Evolutionary conservation across 2,329 filamentous ascomycete genomes (phyloP), one percentile per base, ranked within the genome.

Genomic region (Phaeosphaeria sp.): DNA sequence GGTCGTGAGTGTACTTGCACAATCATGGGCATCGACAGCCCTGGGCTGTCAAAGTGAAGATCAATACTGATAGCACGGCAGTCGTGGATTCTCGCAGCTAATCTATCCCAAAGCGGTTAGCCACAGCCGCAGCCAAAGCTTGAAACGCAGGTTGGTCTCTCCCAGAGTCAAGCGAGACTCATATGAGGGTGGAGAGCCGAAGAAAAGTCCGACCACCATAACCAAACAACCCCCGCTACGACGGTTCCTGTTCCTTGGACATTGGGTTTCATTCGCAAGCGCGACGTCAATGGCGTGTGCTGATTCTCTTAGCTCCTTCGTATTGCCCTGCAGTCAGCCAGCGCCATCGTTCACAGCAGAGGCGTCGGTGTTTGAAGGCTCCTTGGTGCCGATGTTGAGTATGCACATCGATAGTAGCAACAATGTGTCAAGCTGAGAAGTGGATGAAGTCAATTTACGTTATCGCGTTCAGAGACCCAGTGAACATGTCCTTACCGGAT

Each of bases 131-230:
- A 33, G 25, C 50, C 33, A 54, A 55, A 50, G 46, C 49, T 56
- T 46, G 56, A 60, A 60, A 65, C 60, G 50, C 15, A 25, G 30
- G 51, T 59, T 48, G 47, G 23, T 51, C 46, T 54, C 52, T 25
- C 27, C 17, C 47, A 25, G 25, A 22, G 27, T 57, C 50, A 52
- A 52, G 39, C 58, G 46, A 44, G n/a, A 53, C 21, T 50, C 51
- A 55, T 51, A 55, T 58, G 36, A 41, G 21, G 68, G 67, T 58
- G 68, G 66, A 70, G 66, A 72, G 66, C 68, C 68, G 67, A 69
- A 46, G 53, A 42, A 60, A 64, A 59, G 60, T 65, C 60, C 62
- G 65, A 60, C 22, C 41, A 49, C 42, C 42, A 44, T 53, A 17
- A 23, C 48, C 43, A 50, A 52, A 43, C 27, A 36, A 48, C 36